A percentile compares a stretch with the other conserved stretches of the same genome.
Conservation (phyloP, 371 early-diverging fungal species). For the Phascolomyces articulosus region DNA sequence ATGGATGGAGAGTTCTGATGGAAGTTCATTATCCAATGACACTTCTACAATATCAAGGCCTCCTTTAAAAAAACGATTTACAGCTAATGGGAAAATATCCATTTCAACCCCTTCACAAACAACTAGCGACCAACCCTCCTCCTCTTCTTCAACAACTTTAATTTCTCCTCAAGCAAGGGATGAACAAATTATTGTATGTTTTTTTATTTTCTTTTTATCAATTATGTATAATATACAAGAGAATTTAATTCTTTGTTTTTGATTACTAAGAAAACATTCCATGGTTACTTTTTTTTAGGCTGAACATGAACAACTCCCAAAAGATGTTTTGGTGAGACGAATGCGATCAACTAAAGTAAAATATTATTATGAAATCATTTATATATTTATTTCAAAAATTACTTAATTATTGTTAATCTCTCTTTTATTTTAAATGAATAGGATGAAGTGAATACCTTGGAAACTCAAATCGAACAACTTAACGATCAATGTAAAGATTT, state of each 20-base stretch:
- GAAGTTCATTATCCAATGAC: background rate
- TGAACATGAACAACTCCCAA: slow-evolving; percentile 9
- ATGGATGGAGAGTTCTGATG: slow-evolving; percentile 13
- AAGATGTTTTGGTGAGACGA: slow-evolving; percentile 15
- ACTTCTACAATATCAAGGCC: slow-evolving; percentile 17
- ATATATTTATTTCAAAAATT: background rate
- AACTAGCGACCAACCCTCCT: background rate
- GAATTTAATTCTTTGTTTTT: background rate
- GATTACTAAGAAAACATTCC: too few species aligned
- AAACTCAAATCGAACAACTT: background rate
- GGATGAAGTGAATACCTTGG: background rate
- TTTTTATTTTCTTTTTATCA: too few species aligned
- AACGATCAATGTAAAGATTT: background rate
- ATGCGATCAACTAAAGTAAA: slow-evolving; percentile 23
- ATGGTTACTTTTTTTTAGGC: background rate
- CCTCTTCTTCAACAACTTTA: background rate
- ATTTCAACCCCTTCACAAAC: background rate
- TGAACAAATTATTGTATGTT: slow-evolving; percentile 8
- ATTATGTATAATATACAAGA: background rate
- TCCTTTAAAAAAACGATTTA: slow-evolving; percentile 31
- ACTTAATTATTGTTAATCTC: background rate
- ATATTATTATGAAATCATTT: background rate
- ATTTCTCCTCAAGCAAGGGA: background rate
- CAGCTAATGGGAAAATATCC: slow-evolving; percentile 13
- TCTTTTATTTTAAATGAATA: background rate